A percentile compares a stretch with the other conserved stretches of the same genome.
Evolutionary conservation across 2,329 filamentous ascomycete species (phyloP).

Genomic region (Aspergillus sp.): DNA sequence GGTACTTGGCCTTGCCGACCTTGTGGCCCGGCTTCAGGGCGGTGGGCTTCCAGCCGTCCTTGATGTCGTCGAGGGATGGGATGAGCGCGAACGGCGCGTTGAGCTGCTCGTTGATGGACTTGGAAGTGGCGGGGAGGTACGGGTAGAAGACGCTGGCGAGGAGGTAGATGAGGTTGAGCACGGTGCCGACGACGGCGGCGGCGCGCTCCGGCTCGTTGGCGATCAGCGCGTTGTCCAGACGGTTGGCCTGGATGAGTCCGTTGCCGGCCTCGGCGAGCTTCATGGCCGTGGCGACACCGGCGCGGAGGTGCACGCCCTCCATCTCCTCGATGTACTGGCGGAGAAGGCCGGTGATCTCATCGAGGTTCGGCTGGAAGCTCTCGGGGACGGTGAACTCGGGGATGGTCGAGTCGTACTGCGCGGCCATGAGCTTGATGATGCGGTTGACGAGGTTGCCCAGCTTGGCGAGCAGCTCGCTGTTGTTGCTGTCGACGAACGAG

Average conservation of each 20-base stretch:
- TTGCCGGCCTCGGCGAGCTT: slow-evolving; percentile 59
- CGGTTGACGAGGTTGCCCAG: slow-evolving; percentile 72
- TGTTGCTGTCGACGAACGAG: slow-evolving; percentile 78
- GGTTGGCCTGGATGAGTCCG: slow-evolving; percentile 58
- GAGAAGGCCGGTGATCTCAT: slow-evolving; percentile 52
- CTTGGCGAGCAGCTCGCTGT: slow-evolving; percentile 78
- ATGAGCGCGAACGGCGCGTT: slow-evolving; percentile 59
- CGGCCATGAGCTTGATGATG: slow-evolving; percentile 63
- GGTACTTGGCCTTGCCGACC: slow-evolving; percentile 74
- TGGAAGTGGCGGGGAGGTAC: slow-evolving; percentile 78
- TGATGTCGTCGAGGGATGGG: slow-evolving; percentile 36
- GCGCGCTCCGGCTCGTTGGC: slow-evolving; percentile 58
- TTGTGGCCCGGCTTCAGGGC: slow-evolving; percentile 69
- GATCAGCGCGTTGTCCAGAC: slow-evolving; percentile 61
- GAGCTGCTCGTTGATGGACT: slow-evolving; percentile 75
- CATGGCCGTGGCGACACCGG: slow-evolving; percentile 54
- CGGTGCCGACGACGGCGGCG: slow-evolving; percentile 68
- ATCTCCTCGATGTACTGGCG: slow-evolving; percentile 57
- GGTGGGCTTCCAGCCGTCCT: slow-evolving; percentile 60
- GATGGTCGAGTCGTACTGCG: slow-evolving; percentile 8
- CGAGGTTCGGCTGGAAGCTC: slow-evolving; percentile 38
- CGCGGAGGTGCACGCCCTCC: slow-evolving; percentile 59
- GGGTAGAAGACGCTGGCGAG: slow-evolving; percentile 75
- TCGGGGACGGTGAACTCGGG: slow-evolving; percentile 58
- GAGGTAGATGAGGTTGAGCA: slow-evolving; percentile 78